Conservation (phyloP, 2,329 filamentous ascomycete genomes). For the Lachnellula occidentalis region DNA sequence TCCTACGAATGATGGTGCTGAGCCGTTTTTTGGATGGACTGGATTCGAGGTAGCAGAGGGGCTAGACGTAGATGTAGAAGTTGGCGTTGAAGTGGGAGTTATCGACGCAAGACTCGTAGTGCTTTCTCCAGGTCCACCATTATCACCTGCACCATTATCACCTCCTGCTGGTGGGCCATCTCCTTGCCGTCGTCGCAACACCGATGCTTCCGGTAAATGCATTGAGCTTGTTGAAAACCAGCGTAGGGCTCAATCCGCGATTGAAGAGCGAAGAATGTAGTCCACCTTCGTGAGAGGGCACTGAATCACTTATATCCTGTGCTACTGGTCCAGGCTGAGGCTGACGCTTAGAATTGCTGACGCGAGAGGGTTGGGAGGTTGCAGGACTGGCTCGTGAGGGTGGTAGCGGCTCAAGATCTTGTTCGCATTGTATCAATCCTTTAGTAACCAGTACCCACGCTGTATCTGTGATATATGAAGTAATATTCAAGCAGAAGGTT, state of each 20-base stretch:
- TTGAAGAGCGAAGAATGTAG: neutral
- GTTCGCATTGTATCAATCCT: too few relatives aligned
- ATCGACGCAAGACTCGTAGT: neutral
- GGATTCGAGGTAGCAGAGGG: neutral
- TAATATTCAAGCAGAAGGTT: too few relatives aligned
- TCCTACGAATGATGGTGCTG: slow-evolving; percentile 1
- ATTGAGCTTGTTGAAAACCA: slow-evolving; percentile 8
- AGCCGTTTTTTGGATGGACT: neutral
- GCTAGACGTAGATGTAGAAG: slow-evolving; percentile 1
- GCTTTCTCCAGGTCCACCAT: neutral
- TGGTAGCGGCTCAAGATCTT: too few relatives aligned
- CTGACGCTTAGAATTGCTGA: too few relatives aligned
- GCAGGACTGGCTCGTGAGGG: too few relatives aligned
- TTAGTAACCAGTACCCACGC: too few relatives aligned
- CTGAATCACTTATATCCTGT: too few relatives aligned
- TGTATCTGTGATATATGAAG: too few relatives aligned
- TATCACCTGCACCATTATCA: neutral
- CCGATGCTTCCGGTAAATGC: slow-evolving; percentile 4
- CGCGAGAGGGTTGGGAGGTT: too few relatives aligned
- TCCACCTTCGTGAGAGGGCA: neutral
- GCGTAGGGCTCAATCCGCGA: slow-evolving; percentile 1
- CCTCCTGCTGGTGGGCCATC: neutral
- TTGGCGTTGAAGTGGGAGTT: slow-evolving; percentile 1
- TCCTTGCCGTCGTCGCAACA: neutral
- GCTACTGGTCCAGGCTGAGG: too few relatives aligned